phyloP scores from a whole-genome alignment of 2,329 filamentous ascomycete genomes.

The Cytospora leucostoma region DNA sequence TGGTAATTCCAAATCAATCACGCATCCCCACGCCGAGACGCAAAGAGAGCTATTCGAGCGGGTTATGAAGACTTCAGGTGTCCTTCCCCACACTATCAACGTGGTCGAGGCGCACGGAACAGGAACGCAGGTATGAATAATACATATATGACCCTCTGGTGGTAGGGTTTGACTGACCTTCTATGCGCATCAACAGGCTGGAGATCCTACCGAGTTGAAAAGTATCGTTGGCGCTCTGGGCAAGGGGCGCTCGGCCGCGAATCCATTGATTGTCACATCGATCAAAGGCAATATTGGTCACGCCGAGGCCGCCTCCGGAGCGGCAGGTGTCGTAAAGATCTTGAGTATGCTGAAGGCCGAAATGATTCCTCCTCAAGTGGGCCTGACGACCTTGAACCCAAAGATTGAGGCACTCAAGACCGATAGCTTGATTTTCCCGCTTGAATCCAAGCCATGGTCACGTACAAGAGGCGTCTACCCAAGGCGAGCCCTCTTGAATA shows the following conservation, averaged over 20 bases:
- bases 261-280: conserved; percentile 2
- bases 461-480: too few relatives aligned
- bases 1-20: conserved; percentile 36
- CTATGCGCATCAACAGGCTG: conserved; percentile 37
- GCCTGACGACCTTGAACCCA: too few relatives aligned
- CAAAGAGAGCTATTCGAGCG: conserved; percentile 34
- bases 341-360: conserved; percentile 48
- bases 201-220: conserved; percentile 36
- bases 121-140: conserved; percentile 40
- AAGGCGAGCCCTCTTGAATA: conserved; percentile 41
- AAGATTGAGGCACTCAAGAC: too few relatives aligned
- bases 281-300: conserved; percentile 47
- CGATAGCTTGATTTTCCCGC: too few relatives aligned
- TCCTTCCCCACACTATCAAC: conserved; percentile 33
- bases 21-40: conserved; percentile 34
- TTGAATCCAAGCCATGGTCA: too few relatives aligned
- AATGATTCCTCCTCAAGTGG: conserved; percentile 48
- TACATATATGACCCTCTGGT: neutral
- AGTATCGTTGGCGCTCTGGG: too few relatives aligned
- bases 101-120: conserved; percentile 46
- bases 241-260: conserved; percentile 14
- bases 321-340: conserved; percentile 43
- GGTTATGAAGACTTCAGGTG: conserved; percentile 33
- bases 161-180: too few relatives aligned
- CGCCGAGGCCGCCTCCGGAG: conserved; percentile 46